Evolutionary conservation across 495 filamentous ascomycete genomes (phyloP).

Genomic region (Echria macrotheca): DNA sequence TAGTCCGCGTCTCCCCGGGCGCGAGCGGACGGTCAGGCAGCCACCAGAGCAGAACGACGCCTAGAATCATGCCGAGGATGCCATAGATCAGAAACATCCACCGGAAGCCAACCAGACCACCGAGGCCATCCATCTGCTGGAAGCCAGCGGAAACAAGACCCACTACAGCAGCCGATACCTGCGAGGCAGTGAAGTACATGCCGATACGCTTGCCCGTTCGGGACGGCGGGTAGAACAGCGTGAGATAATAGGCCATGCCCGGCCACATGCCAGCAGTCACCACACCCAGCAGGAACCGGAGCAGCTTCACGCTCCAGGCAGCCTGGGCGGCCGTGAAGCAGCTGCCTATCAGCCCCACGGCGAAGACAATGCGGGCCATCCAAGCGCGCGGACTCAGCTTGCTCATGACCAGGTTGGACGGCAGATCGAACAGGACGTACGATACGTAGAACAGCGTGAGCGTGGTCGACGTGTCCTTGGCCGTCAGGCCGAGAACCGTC

Average conservation of each 20-base stretch:
- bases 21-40: slow-evolving; percentile 73
- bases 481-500: slow-evolving; percentile 57
- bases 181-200: slow-evolving; percentile 81
- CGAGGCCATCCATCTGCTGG: slow-evolving; percentile 77
- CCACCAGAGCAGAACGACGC: slow-evolving; percentile 78
- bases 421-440: slow-evolving; percentile 84
- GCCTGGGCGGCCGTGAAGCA: slow-evolving; percentile 76
- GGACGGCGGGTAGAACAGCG: slow-evolving; percentile 84
- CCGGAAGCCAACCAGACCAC: slow-evolving; percentile 76
- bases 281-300: slow-evolving; percentile 79
- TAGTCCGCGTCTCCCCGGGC: slow-evolving; percentile 51
- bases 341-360: slow-evolving; percentile 75
- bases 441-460: slow-evolving; percentile 86
- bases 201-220: slow-evolving; percentile 85
- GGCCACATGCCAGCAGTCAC: slow-evolving; percentile 95
- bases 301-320: slow-evolving; percentile 84
- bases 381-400: slow-evolving; percentile 77
- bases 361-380: slow-evolving; percentile 89
- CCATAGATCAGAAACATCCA: slow-evolving; percentile 97
- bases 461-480: slow-evolving; percentile 73
- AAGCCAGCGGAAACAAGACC: slow-evolving; percentile 88
- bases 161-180: slow-evolving; percentile 84
- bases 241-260: slow-evolving; percentile 90
- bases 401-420: slow-evolving; percentile 87
- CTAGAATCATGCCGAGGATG: slow-evolving; percentile 63